Percentiles rank a stretch among this genome's conserved stretches.
These are phyloP conservation scores for Gossypium aridum DNA, from an alignment of 441 rosid species.

Conservation along the genomic window DNA sequence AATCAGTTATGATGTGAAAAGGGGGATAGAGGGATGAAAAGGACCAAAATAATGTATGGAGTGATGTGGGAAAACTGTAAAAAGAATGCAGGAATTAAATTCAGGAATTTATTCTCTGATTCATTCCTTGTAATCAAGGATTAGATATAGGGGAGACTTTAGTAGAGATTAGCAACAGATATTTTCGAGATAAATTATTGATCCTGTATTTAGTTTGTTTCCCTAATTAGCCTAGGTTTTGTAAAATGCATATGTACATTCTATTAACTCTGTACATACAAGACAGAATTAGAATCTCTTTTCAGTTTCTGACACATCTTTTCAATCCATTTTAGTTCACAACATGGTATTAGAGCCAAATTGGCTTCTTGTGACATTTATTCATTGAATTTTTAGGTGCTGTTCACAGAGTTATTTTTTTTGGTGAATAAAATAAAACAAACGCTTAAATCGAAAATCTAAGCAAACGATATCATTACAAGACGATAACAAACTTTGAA, in stretches of 20 bases:
- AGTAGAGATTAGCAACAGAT: neutral
- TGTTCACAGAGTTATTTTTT: neutral
- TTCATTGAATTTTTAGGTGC: neutral
- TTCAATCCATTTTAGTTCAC: neutral
- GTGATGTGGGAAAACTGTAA: neutral
- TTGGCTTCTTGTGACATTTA: neutral
- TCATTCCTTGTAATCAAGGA: neutral
- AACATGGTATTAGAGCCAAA: neutral
- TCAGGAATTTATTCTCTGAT: neutral
- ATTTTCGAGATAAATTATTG: neutral
- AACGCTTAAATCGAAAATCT: too few species aligned
- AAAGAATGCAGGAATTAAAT: neutral
- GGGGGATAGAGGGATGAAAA: neutral
- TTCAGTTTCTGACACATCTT: neutral
- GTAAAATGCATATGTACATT: neutral
- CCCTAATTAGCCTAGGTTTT: neutral
- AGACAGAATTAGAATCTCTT: neutral
- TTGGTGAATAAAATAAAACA: too few species aligned
- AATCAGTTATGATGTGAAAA: neutral
- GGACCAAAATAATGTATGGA: neutral
- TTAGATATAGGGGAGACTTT: neutral
- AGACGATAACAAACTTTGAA: too few species aligned
- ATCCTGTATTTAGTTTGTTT: neutral
- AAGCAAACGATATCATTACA: too few species aligned
- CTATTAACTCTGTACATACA: neutral